Conservation (phyloP, 116 monocot species). For the Phalaenopsis hybrid region DNA sequence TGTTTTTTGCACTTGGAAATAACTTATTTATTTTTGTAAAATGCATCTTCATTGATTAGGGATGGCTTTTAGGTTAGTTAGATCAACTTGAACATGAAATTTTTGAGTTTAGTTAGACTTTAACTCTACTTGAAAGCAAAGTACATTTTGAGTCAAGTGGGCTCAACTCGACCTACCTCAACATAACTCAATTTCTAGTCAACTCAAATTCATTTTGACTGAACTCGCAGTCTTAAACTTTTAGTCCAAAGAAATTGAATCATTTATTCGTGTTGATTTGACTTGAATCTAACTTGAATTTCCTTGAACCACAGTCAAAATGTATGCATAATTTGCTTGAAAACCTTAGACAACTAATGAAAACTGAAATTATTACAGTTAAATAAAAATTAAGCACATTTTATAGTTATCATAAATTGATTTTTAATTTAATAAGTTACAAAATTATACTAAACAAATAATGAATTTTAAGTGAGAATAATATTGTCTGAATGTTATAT, state of each 20-base stretch:
- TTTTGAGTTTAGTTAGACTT: too few species aligned
- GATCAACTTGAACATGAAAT: too few species aligned
- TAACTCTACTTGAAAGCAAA: too few species aligned
- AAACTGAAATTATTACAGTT: background rate
- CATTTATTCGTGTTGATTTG: background rate
- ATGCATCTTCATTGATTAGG: background rate
- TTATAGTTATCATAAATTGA: background rate
- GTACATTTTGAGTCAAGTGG: too few species aligned
- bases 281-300: background rate
- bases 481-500: too few species aligned
- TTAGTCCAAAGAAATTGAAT: background rate
- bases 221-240: background rate
- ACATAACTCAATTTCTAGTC: too few species aligned
- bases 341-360: background rate
- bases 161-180: too few species aligned
- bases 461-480: too few species aligned
- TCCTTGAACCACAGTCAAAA: background rate
- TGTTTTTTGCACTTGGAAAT: background rate
- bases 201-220: background rate
- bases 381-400: background rate
- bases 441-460: too few species aligned
- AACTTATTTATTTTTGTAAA: background rate
- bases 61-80: background rate
- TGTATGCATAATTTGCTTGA: background rate
- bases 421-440: background rate